phyloP scores from a whole-genome alignment of 768 basidiomycete genomes.

The Glaciozyma antarctica region DNA sequence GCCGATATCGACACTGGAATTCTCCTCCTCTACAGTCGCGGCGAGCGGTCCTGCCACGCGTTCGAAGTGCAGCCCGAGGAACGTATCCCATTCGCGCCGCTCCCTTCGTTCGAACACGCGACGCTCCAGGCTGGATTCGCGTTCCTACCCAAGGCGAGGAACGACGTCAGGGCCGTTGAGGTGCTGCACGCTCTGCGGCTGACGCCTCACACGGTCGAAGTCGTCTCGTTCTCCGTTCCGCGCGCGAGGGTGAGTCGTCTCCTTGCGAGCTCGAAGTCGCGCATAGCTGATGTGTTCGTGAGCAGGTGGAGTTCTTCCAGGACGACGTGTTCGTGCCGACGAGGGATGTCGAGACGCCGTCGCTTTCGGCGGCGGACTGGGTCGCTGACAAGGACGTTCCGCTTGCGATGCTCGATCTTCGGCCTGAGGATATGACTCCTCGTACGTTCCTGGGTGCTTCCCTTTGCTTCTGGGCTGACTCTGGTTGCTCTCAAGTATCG shows the following conservation, averaged over 20 bases:
- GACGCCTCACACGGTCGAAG: constrained; percentile 38
- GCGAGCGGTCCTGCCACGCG: constrained; percentile 38
- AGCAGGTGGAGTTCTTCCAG: constrained; percentile 40
- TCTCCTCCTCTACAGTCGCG: constrained; percentile 40
- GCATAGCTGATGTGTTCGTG: background rate
- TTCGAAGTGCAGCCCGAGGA: constrained; percentile 36
- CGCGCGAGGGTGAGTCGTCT: constrained; percentile 36
- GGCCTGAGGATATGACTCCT: constrained; percentile 36
- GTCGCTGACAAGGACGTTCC: constrained; percentile 30
- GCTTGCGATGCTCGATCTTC: constrained; percentile 29
- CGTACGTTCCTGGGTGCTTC: constrained; percentile 3
- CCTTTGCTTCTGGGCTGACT: background rate
- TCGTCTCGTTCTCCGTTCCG: constrained; percentile 39
- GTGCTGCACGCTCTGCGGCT: constrained; percentile 36
- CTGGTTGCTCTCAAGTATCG: constrained; percentile 35
- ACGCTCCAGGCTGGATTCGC: constrained; percentile 37
- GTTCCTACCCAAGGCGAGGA: constrained; percentile 38
- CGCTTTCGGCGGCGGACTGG: constrained; percentile 34
- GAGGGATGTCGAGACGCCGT: constrained; percentile 31
- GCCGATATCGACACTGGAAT: constrained; percentile 41
- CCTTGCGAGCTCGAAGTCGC: background rate
- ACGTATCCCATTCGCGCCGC: constrained; percentile 32
- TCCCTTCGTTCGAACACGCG: constrained; percentile 38
- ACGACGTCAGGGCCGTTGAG: constrained; percentile 40
- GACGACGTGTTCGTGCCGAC: constrained; percentile 41